phyloP scores from a whole-genome alignment of 2,329 filamentous ascomycete genomes.

The Clonostachys rosea region DNA sequence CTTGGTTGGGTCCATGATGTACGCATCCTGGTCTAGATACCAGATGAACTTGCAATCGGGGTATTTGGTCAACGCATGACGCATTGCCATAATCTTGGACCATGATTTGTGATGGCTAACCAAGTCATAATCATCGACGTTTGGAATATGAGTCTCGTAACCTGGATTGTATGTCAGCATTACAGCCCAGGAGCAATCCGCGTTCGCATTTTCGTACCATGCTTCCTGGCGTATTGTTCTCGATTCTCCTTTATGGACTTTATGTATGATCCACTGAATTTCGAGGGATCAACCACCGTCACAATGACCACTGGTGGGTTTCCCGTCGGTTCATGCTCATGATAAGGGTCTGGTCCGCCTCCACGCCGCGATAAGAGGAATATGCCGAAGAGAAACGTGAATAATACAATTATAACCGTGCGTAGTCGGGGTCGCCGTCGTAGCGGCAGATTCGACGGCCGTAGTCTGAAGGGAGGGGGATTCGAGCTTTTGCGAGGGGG shows the following conservation, averaged over 20 bases:
- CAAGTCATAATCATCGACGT: slow-evolving; percentile 71
- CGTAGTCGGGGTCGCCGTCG: slow-evolving; percentile 61
- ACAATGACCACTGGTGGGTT: slow-evolving; percentile 70
- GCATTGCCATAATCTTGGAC: slow-evolving; percentile 78
- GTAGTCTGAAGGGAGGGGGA: slow-evolving; percentile 64
- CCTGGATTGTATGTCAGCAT: slow-evolving; percentile 32
- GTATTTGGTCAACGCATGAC: slow-evolving; percentile 80
- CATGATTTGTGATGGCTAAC: slow-evolving; percentile 57
- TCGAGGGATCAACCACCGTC: slow-evolving; percentile 71
- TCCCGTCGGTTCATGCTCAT: slow-evolving; percentile 40
- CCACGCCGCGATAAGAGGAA: slow-evolving; percentile 48
- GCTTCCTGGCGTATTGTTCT: slow-evolving; percentile 75
- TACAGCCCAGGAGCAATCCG: background rate
- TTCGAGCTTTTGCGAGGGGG: slow-evolving; percentile 80
- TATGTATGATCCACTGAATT: slow-evolving; percentile 62
- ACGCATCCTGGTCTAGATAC: slow-evolving; percentile 77
- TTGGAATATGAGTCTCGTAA: slow-evolving; percentile 81
- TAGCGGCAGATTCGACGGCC: slow-evolving; percentile 47
- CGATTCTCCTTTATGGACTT: slow-evolving; percentile 77
- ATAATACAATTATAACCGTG: slow-evolving; percentile 46
- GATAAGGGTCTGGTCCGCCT: slow-evolving; percentile 18
- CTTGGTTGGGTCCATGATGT: slow-evolving; percentile 80
- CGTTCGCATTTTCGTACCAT: slow-evolving; percentile 56
- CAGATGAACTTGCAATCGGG: slow-evolving; percentile 79
- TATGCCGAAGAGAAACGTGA: slow-evolving; percentile 53